Evolutionary conservation across 176 grass and related monocot species (phyloP).

Genomic region (Oryza officinalis): DNA sequence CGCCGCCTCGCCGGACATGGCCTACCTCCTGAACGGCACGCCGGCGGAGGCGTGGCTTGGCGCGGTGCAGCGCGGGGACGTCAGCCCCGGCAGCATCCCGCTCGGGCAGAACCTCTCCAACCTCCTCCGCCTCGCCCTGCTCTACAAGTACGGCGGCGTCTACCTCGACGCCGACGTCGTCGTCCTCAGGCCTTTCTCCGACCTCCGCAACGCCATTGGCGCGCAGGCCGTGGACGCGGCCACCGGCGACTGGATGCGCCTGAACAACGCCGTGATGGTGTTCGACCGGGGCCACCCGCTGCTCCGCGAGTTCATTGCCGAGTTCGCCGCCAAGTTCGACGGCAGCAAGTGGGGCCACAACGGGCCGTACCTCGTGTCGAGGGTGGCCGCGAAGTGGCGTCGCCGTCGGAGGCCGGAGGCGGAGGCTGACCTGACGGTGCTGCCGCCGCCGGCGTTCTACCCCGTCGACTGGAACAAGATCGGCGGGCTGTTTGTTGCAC

Average conservation of each 20-base stretch:
- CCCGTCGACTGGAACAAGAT: slow-evolving; percentile 83
- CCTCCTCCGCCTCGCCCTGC: slow-evolving; percentile 69
- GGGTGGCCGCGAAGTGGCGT: slow-evolving; percentile 55
- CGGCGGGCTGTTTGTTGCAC: slow-evolving; percentile 56
- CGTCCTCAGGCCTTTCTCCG: slow-evolving; percentile 50
- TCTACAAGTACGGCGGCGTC: slow-evolving; percentile 72
- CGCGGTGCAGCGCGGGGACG: slow-evolving; percentile 35
- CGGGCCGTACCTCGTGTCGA: slow-evolving; percentile 87
- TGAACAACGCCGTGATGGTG: slow-evolving; percentile 91
- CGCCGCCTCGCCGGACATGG: slow-evolving; percentile 59
- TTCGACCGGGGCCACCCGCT: slow-evolving; percentile 77
- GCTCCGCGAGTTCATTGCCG: slow-evolving; percentile 69
- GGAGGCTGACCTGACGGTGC: slow-evolving; percentile 42
- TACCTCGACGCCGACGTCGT: slow-evolving; percentile 89
- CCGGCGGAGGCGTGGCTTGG: slow-evolving; percentile 59
- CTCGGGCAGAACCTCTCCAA: slow-evolving; percentile 95
- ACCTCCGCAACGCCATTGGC: slow-evolving; percentile 71
- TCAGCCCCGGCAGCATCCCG: slow-evolving; percentile 62
- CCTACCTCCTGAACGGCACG: slow-evolving; percentile 58
- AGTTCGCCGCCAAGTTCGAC: slow-evolving; percentile 77
- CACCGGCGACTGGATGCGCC: slow-evolving; percentile 66
- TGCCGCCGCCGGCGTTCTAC: slow-evolving; percentile 82
- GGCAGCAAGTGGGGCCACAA: slow-evolving; percentile 92
- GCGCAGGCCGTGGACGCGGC: slow-evolving; percentile 59
- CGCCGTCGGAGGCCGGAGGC: not conserved